Conservation (phyloP, 2,329 filamentous ascomycete species). For the Penicillium griseofulvum region DNA sequence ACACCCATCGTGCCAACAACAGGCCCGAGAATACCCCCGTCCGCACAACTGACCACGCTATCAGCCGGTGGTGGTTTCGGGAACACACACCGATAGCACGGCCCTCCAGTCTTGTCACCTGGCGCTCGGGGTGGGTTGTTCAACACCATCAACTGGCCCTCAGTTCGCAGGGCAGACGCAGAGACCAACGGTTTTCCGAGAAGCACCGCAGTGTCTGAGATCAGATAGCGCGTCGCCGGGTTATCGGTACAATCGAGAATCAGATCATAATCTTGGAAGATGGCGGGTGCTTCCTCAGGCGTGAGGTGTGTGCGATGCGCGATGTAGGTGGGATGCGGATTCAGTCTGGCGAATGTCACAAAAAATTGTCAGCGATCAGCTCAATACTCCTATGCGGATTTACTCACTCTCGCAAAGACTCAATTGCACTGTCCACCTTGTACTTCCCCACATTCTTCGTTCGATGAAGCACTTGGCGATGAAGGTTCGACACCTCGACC, state of each 20-base stretch:
- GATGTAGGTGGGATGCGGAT: constrained; percentile 66
- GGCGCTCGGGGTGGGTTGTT: constrained; percentile 70
- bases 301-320: constrained; percentile 64
- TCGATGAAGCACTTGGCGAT: constrained; percentile 83
- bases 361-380: constrained; percentile 8
- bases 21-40: constrained; percentile 87
- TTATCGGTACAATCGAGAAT: constrained; percentile 96
- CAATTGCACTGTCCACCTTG: constrained; percentile 77
- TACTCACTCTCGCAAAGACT: constrained; percentile 56
- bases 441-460: constrained; percentile 67
- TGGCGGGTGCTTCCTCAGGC: constrained; percentile 63
- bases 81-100: constrained; percentile 93
- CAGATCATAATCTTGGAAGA: constrained; percentile 72
- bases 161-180: constrained; percentile 81
- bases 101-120: constrained; percentile 62
- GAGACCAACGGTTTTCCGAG: constrained; percentile 78
- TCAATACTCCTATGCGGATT: neutral
- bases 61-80: constrained; percentile 81
- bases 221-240: constrained; percentile 84
- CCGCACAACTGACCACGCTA: constrained; percentile 80
- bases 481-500: constrained; percentile 87
- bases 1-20: constrained; percentile 93
- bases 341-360: constrained; percentile 54
- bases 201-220: constrained; percentile 85
- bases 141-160: constrained; percentile 85